Evolutionary conservation across 768 basidiomycete genomes (phyloP).

Genomic region (Daedaleopsis sinensis): DNA sequence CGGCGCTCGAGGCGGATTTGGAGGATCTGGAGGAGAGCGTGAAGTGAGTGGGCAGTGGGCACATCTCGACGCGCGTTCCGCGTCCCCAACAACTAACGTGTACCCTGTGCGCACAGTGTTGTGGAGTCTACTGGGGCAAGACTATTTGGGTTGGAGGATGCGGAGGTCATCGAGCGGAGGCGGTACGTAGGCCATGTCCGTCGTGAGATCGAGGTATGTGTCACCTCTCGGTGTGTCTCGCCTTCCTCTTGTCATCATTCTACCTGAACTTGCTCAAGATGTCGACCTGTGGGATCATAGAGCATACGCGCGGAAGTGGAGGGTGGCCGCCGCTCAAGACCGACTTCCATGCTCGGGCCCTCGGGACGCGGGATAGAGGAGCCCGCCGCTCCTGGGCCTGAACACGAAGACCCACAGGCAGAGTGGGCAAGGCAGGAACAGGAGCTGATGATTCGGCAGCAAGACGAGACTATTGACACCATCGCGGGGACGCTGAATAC

Average conservation of each 20-base stretch:
- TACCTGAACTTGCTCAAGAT: neutral
- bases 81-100: neutral
- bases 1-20: constrained; percentile 81
- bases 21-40: constrained; percentile 96
- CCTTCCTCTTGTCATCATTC: neutral
- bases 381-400: constrained; percentile 11
- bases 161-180: constrained; percentile 75
- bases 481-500: constrained; percentile 87
- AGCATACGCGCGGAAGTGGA: constrained; percentile 72
- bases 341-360: constrained; percentile 24
- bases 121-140: constrained; percentile 86
- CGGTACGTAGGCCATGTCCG: constrained; percentile 77
- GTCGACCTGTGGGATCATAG: constrained; percentile 52
- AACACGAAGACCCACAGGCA: constrained; percentile 62
- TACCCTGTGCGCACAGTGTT: constrained; percentile 51
- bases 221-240: constrained; percentile 4
- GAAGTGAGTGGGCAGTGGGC: constrained; percentile 49
- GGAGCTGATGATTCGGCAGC: constrained; percentile 86
- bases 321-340: constrained; percentile 26
- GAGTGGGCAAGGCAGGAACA: constrained; percentile 89
- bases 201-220: constrained; percentile 75
- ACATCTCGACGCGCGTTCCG: no score
- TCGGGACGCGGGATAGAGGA: neutral
- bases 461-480: constrained; percentile 87
- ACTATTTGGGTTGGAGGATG: constrained; percentile 78